A percentile compares a stretch with the other conserved stretches of the same genome.
phyloP scores from a whole-genome alignment of 345 rosid species.

The Hibiscus tridactylites region DNA sequence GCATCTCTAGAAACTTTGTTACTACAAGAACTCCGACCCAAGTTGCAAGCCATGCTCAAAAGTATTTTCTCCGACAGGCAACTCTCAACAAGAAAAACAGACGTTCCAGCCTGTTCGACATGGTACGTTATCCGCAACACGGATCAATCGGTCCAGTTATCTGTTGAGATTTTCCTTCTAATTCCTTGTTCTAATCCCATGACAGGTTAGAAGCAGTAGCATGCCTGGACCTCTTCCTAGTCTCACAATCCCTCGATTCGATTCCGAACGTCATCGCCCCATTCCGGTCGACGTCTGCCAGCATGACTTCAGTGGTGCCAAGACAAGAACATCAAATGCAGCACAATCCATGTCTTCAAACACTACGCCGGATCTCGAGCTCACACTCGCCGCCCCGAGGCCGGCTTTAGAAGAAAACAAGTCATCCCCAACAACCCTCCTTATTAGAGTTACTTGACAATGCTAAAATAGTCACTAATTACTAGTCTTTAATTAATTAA shows the following conservation, averaged over 20 bases:
- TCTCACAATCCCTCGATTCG: background rate
- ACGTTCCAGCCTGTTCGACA: slow-evolving; percentile 58
- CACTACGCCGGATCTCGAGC: slow-evolving; percentile 34
- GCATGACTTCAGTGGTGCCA: too few relatives aligned
- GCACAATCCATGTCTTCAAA: slow-evolving; percentile 5
- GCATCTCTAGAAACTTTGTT: slow-evolving; percentile 53
- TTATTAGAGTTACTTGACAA: slow-evolving; percentile 31
- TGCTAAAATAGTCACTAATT: background rate
- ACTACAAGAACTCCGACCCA: slow-evolving; percentile 65
- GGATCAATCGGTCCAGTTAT: too few relatives aligned
- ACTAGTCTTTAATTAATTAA: background rate
- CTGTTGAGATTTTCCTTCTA: too few relatives aligned
- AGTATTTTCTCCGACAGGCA: slow-evolving; percentile 52
- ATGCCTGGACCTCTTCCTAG: background rate
- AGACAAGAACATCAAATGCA: background rate
- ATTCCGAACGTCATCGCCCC: background rate
- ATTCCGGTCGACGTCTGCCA: background rate
- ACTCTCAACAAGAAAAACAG: slow-evolving; percentile 43
- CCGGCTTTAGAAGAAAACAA: slow-evolving; percentile 19
- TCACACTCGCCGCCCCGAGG: slow-evolving; percentile 40
- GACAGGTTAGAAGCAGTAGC: slow-evolving; percentile 18
- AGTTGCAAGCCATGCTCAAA: slow-evolving; percentile 72
- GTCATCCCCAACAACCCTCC: slow-evolving; percentile 21
- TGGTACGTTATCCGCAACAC: slow-evolving; percentile 21
- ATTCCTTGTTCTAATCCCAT: background rate